These are phyloP conservation scores for Polysphondylium violaceum DNA, from an alignment of 78 protist genomes.

Conservation along the genomic window DNA sequence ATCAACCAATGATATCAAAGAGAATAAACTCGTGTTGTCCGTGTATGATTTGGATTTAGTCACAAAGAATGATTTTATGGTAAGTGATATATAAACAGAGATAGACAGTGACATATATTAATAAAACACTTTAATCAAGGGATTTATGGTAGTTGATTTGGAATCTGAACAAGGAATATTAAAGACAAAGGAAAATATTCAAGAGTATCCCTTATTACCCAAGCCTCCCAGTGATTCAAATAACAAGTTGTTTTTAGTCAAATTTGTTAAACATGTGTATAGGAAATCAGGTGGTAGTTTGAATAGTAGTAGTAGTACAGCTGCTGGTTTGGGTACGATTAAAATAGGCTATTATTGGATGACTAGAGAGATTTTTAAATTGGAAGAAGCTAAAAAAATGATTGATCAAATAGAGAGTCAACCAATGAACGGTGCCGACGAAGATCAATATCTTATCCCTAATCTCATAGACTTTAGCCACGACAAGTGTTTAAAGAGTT, in stretches of 20 bases:
- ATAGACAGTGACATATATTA: no score
- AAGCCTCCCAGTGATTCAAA: background rate
- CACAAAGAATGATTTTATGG: conserved; percentile 54
- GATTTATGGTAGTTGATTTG: no score
- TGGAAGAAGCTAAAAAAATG: background rate
- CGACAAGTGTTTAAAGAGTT: background rate
- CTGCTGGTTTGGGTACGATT: background rate
- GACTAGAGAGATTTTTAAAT: background rate
- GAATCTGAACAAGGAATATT: background rate
- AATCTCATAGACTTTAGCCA: no score
- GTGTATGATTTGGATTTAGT: conserved; percentile 42
- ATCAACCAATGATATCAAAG: background rate
- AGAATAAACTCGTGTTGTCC: background rate
- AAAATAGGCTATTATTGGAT: background rate
- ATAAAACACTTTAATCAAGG: no score
- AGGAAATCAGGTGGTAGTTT: background rate
- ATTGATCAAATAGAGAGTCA: background rate
- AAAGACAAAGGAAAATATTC: background rate
- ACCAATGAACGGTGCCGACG: no score
- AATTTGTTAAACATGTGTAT: no score
- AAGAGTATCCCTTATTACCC: background rate
- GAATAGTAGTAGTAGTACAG: background rate
- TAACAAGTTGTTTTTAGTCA: background rate
- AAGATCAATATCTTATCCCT: no score
- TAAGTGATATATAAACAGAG: no score